A percentile compares a stretch with the other conserved stretches of the same genome.
Conservation (phyloP, 306 rosid species). For the Fagus sylvatica region DNA sequence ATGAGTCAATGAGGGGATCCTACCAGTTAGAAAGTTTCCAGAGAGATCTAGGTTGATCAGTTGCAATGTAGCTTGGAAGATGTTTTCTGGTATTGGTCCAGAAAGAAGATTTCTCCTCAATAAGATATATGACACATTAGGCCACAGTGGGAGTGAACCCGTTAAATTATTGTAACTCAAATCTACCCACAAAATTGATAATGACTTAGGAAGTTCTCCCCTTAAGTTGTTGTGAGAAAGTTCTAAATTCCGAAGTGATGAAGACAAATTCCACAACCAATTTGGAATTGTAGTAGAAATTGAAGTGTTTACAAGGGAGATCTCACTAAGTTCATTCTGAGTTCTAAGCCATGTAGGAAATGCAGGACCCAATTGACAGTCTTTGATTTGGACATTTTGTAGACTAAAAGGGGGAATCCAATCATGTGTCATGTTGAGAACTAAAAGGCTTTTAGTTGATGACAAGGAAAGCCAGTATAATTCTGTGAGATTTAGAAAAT, state of each 20-base stretch:
- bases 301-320: neutral
- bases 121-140: neutral
- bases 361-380: neutral
- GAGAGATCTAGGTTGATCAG: no score
- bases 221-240: conserved; percentile 4
- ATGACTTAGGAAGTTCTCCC: neutral
- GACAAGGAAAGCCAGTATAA: neutral
- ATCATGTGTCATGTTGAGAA: neutral
- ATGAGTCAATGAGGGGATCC: neutral
- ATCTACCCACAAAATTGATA: neutral
- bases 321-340: neutral
- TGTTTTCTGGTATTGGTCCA: no score
- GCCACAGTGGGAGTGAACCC: conserved; percentile 6
- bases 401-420: conserved; percentile 15
- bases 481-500: neutral
- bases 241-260: neutral
- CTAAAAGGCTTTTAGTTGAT: neutral
- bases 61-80: no score
- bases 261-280: conserved; percentile 16
- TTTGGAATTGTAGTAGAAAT: conserved; percentile 4
- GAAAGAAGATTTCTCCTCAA: no score
- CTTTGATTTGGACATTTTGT: neutral
- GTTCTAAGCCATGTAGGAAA: conserved; percentile 19
- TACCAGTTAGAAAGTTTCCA: neutral
- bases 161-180: neutral